Percentiles rank a stretch among this genome's conserved stretches.
These are phyloP conservation scores for Nematocida minor DNA, from an alignment of 371 early-diverging fungal genomes.

Conservation along the genomic window DNA sequence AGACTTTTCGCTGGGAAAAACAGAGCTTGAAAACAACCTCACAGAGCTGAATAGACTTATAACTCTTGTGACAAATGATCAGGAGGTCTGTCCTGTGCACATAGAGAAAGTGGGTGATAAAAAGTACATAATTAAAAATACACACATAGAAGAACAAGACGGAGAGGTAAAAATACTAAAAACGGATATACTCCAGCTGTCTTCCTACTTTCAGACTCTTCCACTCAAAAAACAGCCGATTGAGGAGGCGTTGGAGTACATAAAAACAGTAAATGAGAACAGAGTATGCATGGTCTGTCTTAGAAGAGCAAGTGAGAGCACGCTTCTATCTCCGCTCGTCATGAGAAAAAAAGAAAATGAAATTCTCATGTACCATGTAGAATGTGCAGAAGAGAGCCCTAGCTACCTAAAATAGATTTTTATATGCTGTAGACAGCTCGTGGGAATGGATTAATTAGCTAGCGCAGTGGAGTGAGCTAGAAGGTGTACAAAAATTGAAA, in stretches of 20 bases:
- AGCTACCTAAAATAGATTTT: too few relatives aligned
- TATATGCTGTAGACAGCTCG: too few relatives aligned
- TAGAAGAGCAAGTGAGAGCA: background rate
- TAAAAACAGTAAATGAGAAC: background rate
- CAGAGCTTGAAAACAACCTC: conserved; percentile 14
- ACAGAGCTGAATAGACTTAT: conserved; percentile 22
- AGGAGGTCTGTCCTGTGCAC: background rate
- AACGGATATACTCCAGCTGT: conserved; percentile 5
- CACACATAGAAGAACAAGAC: background rate
- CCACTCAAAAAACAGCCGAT: background rate
- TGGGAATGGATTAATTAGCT: too few relatives aligned
- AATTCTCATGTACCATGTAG: conserved; percentile 4
- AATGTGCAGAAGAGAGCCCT: conserved; percentile 18
- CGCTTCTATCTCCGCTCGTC: background rate
- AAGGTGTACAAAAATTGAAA: too few relatives aligned
- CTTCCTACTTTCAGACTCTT: background rate
- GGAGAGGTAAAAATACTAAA: background rate
- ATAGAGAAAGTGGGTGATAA: background rate
- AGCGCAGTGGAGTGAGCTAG: too few relatives aligned
- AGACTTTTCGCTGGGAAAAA: background rate
- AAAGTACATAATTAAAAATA: background rate
- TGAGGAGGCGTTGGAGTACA: conserved; percentile 3
- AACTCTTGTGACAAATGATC: background rate
- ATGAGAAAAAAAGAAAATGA: background rate
- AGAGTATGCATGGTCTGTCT: conserved; percentile 30